A percentile compares a stretch with the other conserved stretches of the same genome.
phyloP scores from a whole-genome alignment of 495 filamentous ascomycete species.

The Clavariopsis aquatica region DNA sequence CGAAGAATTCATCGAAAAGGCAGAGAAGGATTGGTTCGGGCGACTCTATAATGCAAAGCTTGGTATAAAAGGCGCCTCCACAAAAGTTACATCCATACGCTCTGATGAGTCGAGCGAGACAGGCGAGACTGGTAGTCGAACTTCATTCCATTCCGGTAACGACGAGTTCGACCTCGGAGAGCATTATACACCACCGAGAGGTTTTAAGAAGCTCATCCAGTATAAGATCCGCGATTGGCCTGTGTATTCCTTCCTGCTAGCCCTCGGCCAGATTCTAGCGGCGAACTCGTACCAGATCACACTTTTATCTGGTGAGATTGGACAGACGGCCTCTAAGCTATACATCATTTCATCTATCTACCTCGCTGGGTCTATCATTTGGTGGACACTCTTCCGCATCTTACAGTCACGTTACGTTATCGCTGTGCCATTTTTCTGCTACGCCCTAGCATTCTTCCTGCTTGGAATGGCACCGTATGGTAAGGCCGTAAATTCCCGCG shows the following conservation, averaged over 20 bases:
- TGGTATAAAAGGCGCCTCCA: slow-evolving; percentile 19
- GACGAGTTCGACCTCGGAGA: slow-evolving; percentile 62
- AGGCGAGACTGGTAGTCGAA: not conserved
- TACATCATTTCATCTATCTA: slow-evolving; percentile 66
- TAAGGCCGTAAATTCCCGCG: slow-evolving; percentile 44
- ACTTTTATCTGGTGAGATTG: slow-evolving; percentile 61
- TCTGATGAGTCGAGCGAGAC: not conserved
- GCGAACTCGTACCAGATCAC: slow-evolving; percentile 71
- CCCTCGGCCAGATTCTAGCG: slow-evolving; percentile 67
- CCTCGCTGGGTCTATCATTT: slow-evolving; percentile 59
- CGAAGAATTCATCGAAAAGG: slow-evolving; percentile 61
- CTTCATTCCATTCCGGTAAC: slow-evolving; percentile 2
- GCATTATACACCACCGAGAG: slow-evolving; percentile 66
- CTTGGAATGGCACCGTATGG: slow-evolving; percentile 65
- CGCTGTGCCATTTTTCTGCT: slow-evolving; percentile 61
- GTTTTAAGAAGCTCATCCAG: slow-evolving; percentile 54
- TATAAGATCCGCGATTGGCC: slow-evolving; percentile 63
- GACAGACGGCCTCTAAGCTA: slow-evolving; percentile 60
- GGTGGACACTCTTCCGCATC: slow-evolving; percentile 62
- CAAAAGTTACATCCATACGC: slow-evolving; percentile 8
- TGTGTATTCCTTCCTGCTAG: slow-evolving; percentile 68
- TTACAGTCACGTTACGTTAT: slow-evolving; percentile 60
- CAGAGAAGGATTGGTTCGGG: slow-evolving; percentile 66
- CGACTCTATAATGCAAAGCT: slow-evolving; percentile 58
- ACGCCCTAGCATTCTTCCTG: slow-evolving; percentile 62